phyloP scores from a whole-genome alignment of 2,329 filamentous ascomycete genomes.

The Ilyonectria destructans region DNA sequence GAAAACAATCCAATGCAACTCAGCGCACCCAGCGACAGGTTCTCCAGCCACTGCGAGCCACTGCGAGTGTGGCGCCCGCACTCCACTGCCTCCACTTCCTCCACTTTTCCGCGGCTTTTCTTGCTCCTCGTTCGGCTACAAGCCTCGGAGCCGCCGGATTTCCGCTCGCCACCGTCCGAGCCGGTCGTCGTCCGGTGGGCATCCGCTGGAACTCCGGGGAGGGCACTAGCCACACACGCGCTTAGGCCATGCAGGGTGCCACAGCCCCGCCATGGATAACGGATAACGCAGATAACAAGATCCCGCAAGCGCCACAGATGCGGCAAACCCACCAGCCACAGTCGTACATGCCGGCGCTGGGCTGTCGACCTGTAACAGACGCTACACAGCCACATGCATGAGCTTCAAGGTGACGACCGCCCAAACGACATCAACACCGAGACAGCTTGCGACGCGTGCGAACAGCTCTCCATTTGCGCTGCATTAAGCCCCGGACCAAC shows the following conservation, averaged over 20 bases:
- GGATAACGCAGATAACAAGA: neutral
- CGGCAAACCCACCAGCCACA: slow-evolving; percentile 17
- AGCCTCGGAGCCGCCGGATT: slow-evolving; percentile 52
- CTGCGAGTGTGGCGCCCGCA: slow-evolving; percentile 36
- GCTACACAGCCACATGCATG: slow-evolving; percentile 29
- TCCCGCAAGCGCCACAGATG: slow-evolving; percentile 18
- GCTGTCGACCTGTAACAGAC: slow-evolving; percentile 16
- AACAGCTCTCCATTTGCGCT: slow-evolving; percentile 1
- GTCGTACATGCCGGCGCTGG: slow-evolving; percentile 11
- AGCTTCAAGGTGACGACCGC: slow-evolving; percentile 18
- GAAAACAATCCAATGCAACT: slow-evolving; percentile 44
- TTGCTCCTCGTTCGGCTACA: slow-evolving; percentile 46
- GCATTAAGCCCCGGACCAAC: too few relatives aligned
- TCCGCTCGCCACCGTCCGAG: slow-evolving; percentile 42
- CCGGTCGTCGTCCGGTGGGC: slow-evolving; percentile 40
- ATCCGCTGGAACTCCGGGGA: slow-evolving; percentile 25
- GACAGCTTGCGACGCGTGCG: slow-evolving; percentile 16
- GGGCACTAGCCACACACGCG: slow-evolving; percentile 8
- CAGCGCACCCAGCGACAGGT: slow-evolving; percentile 40
- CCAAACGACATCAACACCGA: slow-evolving; percentile 15
- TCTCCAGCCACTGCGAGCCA: slow-evolving; percentile 46
- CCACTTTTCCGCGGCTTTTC: slow-evolving; percentile 51
- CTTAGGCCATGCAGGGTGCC: neutral
- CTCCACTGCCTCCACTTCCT: slow-evolving; percentile 38
- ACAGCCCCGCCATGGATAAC: neutral